These are phyloP conservation scores for Phytophthora hibernalis DNA, from an alignment of 352 stramenopile genomes.

Conservation along the genomic window DNA sequence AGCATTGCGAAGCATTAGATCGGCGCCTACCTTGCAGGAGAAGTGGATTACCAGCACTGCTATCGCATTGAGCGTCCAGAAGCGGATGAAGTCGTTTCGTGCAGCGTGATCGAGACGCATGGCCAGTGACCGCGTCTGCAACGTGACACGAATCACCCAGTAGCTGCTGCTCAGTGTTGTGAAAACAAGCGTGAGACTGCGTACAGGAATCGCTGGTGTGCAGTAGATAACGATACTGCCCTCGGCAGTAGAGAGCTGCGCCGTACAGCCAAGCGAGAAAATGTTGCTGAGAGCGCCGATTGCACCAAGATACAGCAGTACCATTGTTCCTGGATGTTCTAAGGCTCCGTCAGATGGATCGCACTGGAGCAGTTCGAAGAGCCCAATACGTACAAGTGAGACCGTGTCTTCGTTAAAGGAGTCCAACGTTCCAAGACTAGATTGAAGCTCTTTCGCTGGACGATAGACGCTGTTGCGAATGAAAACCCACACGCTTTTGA, in stretches of 20 bases:
- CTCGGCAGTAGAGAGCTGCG: constrained; percentile 31
- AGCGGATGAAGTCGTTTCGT: constrained; percentile 34
- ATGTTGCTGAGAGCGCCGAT: constrained; percentile 53
- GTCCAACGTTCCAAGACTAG: constrained; percentile 1
- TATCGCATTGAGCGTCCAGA: constrained; percentile 28
- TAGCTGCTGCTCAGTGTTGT: constrained; percentile 49
- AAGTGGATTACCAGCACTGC: constrained; percentile 40
- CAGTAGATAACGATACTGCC: constrained; percentile 49
- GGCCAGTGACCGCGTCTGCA: constrained; percentile 37
- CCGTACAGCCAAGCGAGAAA: constrained; percentile 46
- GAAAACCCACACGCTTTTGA: constrained; percentile 34
- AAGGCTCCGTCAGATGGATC: constrained; percentile 41
- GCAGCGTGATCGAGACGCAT: constrained; percentile 35
- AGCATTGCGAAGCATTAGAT: constrained; percentile 36
- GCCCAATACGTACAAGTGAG: constrained; percentile 9
- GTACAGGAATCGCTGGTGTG: constrained; percentile 39
- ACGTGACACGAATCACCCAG: constrained; percentile 46
- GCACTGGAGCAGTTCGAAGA: constrained; percentile 32
- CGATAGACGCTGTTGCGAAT: constrained; percentile 37
- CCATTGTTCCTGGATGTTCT: constrained; percentile 40
- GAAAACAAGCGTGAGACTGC: constrained; percentile 41
- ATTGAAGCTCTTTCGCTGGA: constrained; percentile 9
- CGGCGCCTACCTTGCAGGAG: constrained; percentile 32
- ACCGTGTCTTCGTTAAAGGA: constrained; percentile 10
- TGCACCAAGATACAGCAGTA: constrained; percentile 47